These are phyloP conservation scores for Sambucus nigra DNA, from an alignment of 129 eudicot species.

Conservation along the genomic window DNA sequence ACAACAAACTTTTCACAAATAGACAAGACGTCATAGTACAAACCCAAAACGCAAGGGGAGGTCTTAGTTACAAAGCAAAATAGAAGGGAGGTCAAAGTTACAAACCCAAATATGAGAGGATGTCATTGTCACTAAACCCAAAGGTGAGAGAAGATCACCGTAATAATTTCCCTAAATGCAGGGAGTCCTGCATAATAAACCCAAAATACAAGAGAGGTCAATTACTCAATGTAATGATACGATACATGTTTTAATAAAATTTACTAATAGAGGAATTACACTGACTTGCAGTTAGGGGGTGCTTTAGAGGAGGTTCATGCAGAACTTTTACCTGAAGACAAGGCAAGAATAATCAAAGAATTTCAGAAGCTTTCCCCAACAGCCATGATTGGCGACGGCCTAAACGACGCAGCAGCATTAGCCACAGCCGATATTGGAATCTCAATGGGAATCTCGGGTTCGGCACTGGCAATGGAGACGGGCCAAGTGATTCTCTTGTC, in stretches of 20 bases:
- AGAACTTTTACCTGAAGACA: conserved; percentile 82
- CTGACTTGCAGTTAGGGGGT: conserved; percentile 48
- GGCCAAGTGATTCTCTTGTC: conserved; percentile 80
- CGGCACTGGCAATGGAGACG: conserved; percentile 89
- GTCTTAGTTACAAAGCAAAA: too few relatives aligned
- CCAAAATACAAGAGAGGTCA: too few relatives aligned
- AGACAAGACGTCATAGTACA: too few relatives aligned
- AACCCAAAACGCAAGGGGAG: too few relatives aligned
- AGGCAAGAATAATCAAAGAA: conserved; percentile 46
- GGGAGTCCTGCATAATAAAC: too few relatives aligned
- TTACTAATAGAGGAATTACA: conserved; percentile 8
- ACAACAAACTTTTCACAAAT: too few relatives aligned
- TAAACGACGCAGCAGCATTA: conserved; percentile 89
- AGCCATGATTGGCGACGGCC: conserved; percentile 95
- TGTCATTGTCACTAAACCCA: too few relatives aligned
- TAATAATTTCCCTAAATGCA: too few relatives aligned
- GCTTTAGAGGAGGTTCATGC: conserved; percentile 49
- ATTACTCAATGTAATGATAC: not conserved
- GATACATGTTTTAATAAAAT: too few relatives aligned
- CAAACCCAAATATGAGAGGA: too few relatives aligned
- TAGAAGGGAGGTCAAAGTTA: too few relatives aligned
- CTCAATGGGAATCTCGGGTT: conserved; percentile 94
- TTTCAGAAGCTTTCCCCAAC: conserved; percentile 48
- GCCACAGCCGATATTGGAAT: conserved; percentile 87
- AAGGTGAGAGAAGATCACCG: too few relatives aligned